Evolutionary conservation across 139 green algal genomes (phyloP), one percentile per base, ranked within the genome.

Genomic region (Desmodesmus armatus): DNA sequence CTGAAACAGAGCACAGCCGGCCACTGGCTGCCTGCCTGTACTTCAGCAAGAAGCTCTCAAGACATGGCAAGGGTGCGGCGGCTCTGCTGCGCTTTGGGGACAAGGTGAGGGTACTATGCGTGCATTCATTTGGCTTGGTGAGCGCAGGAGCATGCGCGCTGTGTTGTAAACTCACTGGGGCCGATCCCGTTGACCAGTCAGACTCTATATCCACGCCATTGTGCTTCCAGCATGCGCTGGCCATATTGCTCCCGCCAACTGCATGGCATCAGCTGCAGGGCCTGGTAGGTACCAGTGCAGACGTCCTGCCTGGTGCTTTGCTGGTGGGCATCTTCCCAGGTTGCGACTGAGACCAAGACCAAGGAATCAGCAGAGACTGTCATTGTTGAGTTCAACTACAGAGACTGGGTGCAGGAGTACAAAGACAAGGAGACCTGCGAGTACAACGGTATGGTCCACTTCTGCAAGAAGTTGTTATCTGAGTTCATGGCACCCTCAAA

Each of bases 11-110:
- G n/a, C n/a, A 19, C 15, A 40, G 60, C n/a, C 39, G 27, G 40
- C 78, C 62, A 7, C 41, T 84, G 11, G 40, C 78, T 29, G 39
- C 40, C 1, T 29, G 29, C 13, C 65, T 71, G 19, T 85, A 79
- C 66, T 60, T 79, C 66, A 41, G 66, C 49, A 39, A 29, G 13
- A 65, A 79, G 11, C 44, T 85, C 21, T 72, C 44, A 9, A 21
- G 66, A 4, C 80, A 85, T 40, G 80, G 80, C 21, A 85, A 85
- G 67, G 80, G 80, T 15, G 80, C 80, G 21, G 25, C 60, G 31
- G 66, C 80, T 13, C 49, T 78, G 44, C 60, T 85, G 65, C 71
- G 41, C 7, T 85, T 85, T 47, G 80, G 80, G 23, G n/a, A 74
- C 58, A 47, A 63, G 77, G 77, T 82, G 35, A 35, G n/a, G n/a